Evolutionary conservation across 208 protist genomes (phyloP).

Genomic region (Kentomonas sorsogonicus): DNA sequence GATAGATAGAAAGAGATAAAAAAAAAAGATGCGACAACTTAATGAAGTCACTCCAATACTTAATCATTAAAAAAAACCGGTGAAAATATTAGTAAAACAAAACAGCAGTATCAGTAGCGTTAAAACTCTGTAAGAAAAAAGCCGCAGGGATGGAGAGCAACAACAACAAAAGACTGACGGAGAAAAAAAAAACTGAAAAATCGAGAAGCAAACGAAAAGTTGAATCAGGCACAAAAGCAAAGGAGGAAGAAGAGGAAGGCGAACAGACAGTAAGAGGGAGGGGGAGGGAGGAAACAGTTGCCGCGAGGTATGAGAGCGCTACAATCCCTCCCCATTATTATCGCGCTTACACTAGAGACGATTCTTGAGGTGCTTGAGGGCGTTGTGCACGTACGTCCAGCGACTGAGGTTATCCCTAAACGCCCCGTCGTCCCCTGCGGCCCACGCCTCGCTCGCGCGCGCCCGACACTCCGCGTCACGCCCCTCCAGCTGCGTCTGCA

Average conservation of each 20-base stretch:
- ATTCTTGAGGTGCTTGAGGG: slow-evolving; percentile 52
- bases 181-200: not conserved
- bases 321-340: too few relatives aligned
- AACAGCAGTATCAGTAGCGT: not conserved
- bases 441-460: slow-evolving; percentile 33
- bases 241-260: slow-evolving; percentile 12
- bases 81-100: slow-evolving; percentile 2
- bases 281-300: too few relatives aligned
- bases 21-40: too few relatives aligned
- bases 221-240: slow-evolving; percentile 9
- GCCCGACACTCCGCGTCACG: slow-evolving; percentile 51
- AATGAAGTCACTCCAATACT: not conserved
- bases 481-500: slow-evolving; percentile 59
- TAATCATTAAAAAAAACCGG: not conserved
- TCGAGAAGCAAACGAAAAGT: not conserved
- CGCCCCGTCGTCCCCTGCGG: slow-evolving; percentile 17
- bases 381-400: slow-evolving; percentile 82
- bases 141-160: not conserved
- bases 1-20: not conserved
- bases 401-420: slow-evolving; percentile 50
- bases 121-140: slow-evolving; percentile 2
- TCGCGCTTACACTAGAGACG: slow-evolving; percentile 23
- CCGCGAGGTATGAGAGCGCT: too few relatives aligned
- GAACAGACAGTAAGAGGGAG: slow-evolving; percentile 3
- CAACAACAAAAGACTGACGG: not conserved